Percentiles rank a stretch among this genome's conserved stretches.
phyloP scores from a whole-genome alignment of 1,284 basidiomycete genomes.

The Cutaneotrichosporon spelunceum region DNA sequence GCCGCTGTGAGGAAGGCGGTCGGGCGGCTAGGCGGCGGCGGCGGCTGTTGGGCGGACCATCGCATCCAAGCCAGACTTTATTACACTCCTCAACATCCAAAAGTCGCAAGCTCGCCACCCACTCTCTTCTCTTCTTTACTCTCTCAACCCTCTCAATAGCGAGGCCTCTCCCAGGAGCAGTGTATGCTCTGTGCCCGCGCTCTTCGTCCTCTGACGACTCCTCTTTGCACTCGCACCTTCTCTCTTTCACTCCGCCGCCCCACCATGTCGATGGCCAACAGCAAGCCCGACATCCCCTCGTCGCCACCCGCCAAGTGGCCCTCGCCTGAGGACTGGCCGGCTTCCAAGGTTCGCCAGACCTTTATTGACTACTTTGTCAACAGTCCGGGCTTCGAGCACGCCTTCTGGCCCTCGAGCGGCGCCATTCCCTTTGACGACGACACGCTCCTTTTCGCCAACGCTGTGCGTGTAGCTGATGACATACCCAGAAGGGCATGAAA shows the following conservation, averaged over 20 bases:
- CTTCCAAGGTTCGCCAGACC: constrained; percentile 65
- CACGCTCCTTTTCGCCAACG: constrained; percentile 95
- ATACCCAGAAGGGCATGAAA: too few species aligned
- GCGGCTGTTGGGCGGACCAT: too few species aligned
- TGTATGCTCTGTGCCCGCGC: constrained; percentile 25
- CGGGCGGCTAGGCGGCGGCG: too few species aligned
- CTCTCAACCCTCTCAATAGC: background rate
- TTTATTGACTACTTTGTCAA: constrained; percentile 75
- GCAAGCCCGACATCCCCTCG: constrained; percentile 38
- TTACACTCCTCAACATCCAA: background rate
- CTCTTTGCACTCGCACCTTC: constrained; percentile 2
- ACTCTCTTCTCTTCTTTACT: background rate
- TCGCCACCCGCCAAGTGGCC: constrained; percentile 48
- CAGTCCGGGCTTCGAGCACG: constrained; percentile 65
- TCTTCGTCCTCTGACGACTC: constrained; percentile 16
- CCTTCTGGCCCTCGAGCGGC: constrained; percentile 87
- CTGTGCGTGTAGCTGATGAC: constrained; percentile 52
- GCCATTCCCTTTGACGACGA: constrained; percentile 97
- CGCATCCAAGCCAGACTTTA: background rate
- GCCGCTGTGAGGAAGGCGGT: too few species aligned
- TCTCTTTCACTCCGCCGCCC: constrained; percentile 11
- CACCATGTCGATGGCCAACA: constrained; percentile 34
- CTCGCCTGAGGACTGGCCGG: constrained; percentile 60
- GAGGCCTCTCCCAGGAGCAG: constrained; percentile 9
- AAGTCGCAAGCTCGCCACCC: background rate